Base-by-base conservation (phyloP, 495 filamentous ascomycete species). In the Aspergillus sclerotioniger region DNA sequence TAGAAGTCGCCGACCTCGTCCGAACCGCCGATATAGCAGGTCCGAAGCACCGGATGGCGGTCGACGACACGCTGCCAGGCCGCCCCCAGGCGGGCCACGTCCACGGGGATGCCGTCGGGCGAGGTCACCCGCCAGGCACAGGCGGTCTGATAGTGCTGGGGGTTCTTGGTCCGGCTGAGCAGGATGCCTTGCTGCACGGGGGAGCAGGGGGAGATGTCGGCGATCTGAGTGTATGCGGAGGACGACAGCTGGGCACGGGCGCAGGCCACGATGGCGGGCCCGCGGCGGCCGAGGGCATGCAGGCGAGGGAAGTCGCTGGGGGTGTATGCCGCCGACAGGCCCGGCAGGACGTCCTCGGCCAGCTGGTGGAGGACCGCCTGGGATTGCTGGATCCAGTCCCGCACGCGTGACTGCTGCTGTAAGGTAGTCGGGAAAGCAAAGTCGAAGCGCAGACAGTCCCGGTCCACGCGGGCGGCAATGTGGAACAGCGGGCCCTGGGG, bases 31-130 rank as follows among this genome's bases (percentile, higher is more conserved):
- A 80, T 60, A 44, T 82, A 81, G 15, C 79, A 66, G 0, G 81
- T 80, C 19, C 81, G 61, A 10, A 84, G 68, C 10, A 73, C 63
- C 0, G 75, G 54, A 60, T 84, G 80, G 21, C 70, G 72, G 8
- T 70, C 54, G 17, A 81, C 73, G 3, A 84, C 74, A n/a, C 51
- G 62, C 46, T 68, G 58, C 81, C 81, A 84, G 0, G 81, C 78
- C 12, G 45, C 45, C 8, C 48, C 58, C 10, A 80, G 51, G 35
- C 56, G 63, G 3, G 59, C 45, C 6, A 63, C 44, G 48, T 71
- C 66, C 8, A 75, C 48, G 9, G 33, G 33, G 9, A 8, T 10
- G 9, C 17, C 12, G 6, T 39, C 9, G 13, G 31, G 16, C 5
- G 45, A 19, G 12, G 5, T 20, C 7, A 59, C 56, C 9, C 56